Conservation (phyloP, 371 early-diverging fungal genomes). For the Coemansia sp. region DNA sequence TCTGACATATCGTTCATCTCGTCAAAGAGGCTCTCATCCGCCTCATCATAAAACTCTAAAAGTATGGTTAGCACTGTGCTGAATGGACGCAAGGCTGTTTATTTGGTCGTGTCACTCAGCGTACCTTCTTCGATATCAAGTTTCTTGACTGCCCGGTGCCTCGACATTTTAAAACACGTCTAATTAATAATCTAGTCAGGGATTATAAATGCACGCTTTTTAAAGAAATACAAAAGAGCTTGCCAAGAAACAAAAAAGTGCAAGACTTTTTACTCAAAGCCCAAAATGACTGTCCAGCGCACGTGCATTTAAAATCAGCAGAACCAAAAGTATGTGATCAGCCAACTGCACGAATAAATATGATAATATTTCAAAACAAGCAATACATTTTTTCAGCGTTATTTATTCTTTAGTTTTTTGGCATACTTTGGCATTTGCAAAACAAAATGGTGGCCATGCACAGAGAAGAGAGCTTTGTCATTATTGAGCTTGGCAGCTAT, state of each 20-base stretch:
- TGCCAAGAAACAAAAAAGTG: background rate
- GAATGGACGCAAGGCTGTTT: background rate
- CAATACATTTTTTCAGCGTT: background rate
- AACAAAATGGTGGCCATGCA: conserved; percentile 53
- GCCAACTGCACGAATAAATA: background rate
- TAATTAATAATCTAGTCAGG: background rate
- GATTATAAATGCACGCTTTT: too few relatives aligned
- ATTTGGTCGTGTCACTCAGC: background rate
- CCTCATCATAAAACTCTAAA: conserved; percentile 52
- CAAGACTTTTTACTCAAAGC: background rate
- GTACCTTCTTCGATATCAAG: conserved; percentile 51
- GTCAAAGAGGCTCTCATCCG: conserved; percentile 27
- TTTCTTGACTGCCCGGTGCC: conserved; percentile 51
- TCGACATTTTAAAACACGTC: conserved; percentile 37
- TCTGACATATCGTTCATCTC: conserved; percentile 49
- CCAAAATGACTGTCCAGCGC: background rate
- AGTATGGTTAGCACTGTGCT: background rate
- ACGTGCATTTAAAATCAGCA: background rate
- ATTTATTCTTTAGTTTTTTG: background rate
- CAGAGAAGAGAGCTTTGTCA: conserved; percentile 71
- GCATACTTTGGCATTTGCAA: background rate
- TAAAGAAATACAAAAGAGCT: background rate
- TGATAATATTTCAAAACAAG: background rate
- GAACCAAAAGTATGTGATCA: conserved; percentile 1
- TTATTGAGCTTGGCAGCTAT: conserved; percentile 72